Base-by-base conservation (phyloP, 2,329 filamentous ascomycete species). In the Epichloe typhina region DNA sequence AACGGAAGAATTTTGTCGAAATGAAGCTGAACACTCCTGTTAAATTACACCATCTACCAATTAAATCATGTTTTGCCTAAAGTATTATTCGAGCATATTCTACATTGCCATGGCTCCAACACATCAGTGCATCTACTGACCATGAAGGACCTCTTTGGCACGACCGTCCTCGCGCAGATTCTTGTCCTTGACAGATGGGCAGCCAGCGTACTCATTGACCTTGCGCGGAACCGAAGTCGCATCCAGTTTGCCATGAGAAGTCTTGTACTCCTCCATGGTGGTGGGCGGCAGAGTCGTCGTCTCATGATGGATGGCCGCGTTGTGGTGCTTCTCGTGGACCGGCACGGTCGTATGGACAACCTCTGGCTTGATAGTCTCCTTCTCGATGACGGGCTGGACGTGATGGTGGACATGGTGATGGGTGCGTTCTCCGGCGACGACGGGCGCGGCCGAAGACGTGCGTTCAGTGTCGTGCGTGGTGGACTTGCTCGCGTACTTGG, bases 281-380 rank as follows among this genome's bases (percentile, higher is more conserved):
- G 86, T 80, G 11, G 76, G 65, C 1, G 84, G 83, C 0, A 88
- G 72, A 3, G 77, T 72, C 0, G 82, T 80, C 2, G 80, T 75
- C 42, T 74, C 72, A 61, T 88, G 84, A 61, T 85, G 79, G 53
- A 84, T 74, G 1, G 83, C 72, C 13, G 76, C 72, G 47, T 83
- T 79, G 58, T 86, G 80, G 61, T 88, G 84, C 2, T 77, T 75
- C 67, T 88, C 84, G 56, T 88, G 84, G 41, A 88, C 74, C 0
- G 84, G 84, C 0, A 84, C 72, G 1, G 82, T 86, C 23, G 80
- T 87, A 69, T 88, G 85, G 1, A 86, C 72, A 3, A 88, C 75
- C 15, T 79, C 73, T 2, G 82, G 82, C 55, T 84, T 77, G 31
- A 87, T 70, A 1, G 76, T 79, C 56, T 87, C 80, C 62, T 85